These are phyloP conservation scores for Lepiota brunneoincarnata DNA, from an alignment of 768 basidiomycete genomes.

Conservation along the genomic window DNA sequence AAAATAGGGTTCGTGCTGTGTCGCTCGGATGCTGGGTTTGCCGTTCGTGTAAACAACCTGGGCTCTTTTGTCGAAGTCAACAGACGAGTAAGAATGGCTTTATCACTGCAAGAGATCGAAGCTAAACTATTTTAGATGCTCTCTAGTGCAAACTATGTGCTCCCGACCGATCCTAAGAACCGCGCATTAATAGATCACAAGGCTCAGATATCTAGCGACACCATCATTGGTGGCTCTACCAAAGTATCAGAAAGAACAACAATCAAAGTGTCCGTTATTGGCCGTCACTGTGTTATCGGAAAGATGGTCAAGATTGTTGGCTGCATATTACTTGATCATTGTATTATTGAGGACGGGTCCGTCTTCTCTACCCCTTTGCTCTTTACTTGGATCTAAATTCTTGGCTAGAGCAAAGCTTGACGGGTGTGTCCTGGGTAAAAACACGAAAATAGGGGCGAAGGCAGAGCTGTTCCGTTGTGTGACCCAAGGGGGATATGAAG, in stretches of 20 bases:
- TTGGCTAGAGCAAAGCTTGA: conserved; percentile 67
- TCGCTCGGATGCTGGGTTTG: conserved; percentile 47
- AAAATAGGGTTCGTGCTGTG: conserved; percentile 67
- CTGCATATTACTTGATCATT: conserved; percentile 87
- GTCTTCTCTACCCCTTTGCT: conserved; percentile 17
- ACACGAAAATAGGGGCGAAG: conserved; percentile 68
- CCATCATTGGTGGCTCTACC: conserved; percentile 79
- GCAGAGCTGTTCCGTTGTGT: conserved; percentile 67
- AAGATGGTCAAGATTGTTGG: conserved; percentile 81
- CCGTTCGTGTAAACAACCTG: conserved; percentile 75
- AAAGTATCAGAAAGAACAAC: conserved; percentile 75
- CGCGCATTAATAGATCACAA: conserved; percentile 73
- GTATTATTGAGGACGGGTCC: conserved; percentile 84
- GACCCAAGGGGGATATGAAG: conserved; percentile 78
- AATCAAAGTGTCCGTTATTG: conserved; percentile 79
- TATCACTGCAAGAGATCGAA: not conserved
- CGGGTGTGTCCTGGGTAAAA: conserved; percentile 71
- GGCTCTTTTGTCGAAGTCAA: conserved; percentile 79
- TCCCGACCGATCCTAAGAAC: conserved; percentile 60
- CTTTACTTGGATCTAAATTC: conserved; percentile 3
- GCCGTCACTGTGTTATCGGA: conserved; percentile 82
- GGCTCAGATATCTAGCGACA: conserved; percentile 81
- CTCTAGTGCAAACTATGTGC: conserved; percentile 44
- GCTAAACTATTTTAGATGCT: conserved; percentile 41
- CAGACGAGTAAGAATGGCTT: conserved; percentile 52